Evolutionary conservation across 2,329 filamentous ascomycete species (phyloP), one percentile per base, ranked within the genome.

Genomic region (Monilinia aucupariae): DNA sequence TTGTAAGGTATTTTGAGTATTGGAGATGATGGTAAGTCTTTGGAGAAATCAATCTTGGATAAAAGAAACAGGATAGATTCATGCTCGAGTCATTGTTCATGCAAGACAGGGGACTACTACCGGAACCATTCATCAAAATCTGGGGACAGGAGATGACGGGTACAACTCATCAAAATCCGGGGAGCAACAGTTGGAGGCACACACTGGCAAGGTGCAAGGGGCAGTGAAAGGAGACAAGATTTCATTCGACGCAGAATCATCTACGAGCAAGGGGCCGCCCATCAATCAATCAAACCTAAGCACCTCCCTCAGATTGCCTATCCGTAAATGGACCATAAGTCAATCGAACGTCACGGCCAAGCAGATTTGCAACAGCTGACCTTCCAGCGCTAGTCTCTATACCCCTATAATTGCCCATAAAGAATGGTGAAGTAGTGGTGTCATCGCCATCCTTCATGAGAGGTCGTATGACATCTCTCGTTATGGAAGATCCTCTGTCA

Each of bases 391-490:
- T 37, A 15, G 49, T n/a, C 13, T 47, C 39, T 17, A n/a, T 34
- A 7, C 37, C 13, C 13, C 37, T 22, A 30, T 53, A 61, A 10
- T 37, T 53, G 27, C 39, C 37, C 41, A 25, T 30, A 5, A 27
- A 48, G 17, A 39, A 51, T 39, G 32, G 50, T 10, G 45, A 50
- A 17, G 41, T 8, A 7, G n/a, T 15, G 8, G 9, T 43, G 25
- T 61, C 41, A 54, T 39, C 39, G 8, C 59, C 27, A 39, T 61
- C 49, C 22, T 34, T 61, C 50, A 54, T 37, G 30, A 37, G 25
- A 22, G 59, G 59, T 4, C 50, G 50, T 47, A 54, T 61, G n/a
- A 27, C 3, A 61, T 61, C 49, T 39, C 50, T 61, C 41, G 50
- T 32, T 9, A 47, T 9, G 15, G 3, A 61, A 27, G 59, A 61